Conservation (phyloP, 2,329 filamentous ascomycete genomes). For the Botrytis deweyae region DNA sequence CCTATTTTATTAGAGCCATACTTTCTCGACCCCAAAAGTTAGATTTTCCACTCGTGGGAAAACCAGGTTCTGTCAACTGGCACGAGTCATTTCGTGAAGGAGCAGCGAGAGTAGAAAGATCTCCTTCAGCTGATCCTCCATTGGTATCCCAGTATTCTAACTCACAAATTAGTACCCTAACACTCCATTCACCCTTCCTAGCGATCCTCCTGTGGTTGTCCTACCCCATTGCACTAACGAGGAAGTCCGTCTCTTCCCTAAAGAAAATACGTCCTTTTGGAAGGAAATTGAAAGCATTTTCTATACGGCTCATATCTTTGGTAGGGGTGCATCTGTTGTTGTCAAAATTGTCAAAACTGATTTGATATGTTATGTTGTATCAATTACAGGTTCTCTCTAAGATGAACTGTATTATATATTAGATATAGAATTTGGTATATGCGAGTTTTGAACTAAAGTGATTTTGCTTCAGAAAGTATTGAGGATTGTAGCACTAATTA, state of each 20-base stretch:
- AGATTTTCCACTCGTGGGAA: neutral
- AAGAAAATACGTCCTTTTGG: neutral
- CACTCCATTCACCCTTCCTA: neutral
- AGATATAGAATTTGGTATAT: conserved; percentile 31
- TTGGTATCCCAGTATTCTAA: neutral
- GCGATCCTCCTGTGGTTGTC: neutral
- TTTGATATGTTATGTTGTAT: conserved; percentile 31
- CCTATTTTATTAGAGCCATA: neutral
- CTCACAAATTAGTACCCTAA: neutral
- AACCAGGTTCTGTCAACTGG: neutral
- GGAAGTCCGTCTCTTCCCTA: neutral
- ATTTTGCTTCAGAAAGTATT: neutral
- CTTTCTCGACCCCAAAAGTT: neutral
- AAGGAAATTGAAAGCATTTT: neutral
- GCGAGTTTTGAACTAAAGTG: conserved; percentile 29
- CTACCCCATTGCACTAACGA: neutral
- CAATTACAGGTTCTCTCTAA: conserved; percentile 28
- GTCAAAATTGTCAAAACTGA: conserved; percentile 31
- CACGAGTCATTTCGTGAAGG: neutral
- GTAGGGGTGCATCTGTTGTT: neutral
- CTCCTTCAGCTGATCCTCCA: neutral
- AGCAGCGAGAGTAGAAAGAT: neutral
- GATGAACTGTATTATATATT: conserved; percentile 33
- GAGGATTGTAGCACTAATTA: neutral
- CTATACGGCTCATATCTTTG: neutral